Conservation (phyloP, 345 rosid genomes). For the Firmiana major region DNA sequence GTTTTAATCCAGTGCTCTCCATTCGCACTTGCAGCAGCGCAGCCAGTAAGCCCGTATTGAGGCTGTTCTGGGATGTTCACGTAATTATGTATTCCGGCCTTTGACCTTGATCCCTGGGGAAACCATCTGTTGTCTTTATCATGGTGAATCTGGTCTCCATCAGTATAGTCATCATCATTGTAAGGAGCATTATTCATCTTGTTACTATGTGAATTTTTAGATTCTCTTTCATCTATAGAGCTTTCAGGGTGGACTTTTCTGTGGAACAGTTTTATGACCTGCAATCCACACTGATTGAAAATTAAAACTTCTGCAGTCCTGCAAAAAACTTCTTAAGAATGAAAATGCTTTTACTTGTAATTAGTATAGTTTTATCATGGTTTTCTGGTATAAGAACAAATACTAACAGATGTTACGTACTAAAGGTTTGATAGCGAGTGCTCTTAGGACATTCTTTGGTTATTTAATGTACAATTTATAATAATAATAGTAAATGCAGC, state of each 20-base stretch:
- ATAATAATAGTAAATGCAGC: too few species aligned
- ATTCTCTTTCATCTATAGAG: constrained; percentile 30
- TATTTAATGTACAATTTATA: too few species aligned
- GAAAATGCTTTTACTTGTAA: neutral
- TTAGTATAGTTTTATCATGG: neutral
- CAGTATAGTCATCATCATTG: constrained; percentile 13
- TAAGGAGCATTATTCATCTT: constrained; percentile 24
- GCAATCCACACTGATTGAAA: constrained; percentile 29
- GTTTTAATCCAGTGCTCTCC: constrained; percentile 89
- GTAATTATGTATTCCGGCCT: constrained; percentile 25
- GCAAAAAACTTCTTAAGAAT: neutral
- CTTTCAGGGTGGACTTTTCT: constrained; percentile 77
- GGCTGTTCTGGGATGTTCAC: constrained; percentile 36
- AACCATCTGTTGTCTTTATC: constrained; percentile 27
- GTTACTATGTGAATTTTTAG: constrained; percentile 6
- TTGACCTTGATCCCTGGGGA: constrained; percentile 24
- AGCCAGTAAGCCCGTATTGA: constrained; percentile 30
- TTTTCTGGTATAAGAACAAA: neutral
- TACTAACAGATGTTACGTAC: neutral
- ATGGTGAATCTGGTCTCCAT: constrained; percentile 24
- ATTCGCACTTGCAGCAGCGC: constrained; percentile 34
- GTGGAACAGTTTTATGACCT: constrained; percentile 66
- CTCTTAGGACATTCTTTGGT: too few species aligned
- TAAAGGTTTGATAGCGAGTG: too few species aligned
- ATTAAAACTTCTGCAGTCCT: neutral